Evolutionary conservation across 2,329 filamentous ascomycete species (phyloP).

Genomic region (Arthrobotrys iridis): DNA sequence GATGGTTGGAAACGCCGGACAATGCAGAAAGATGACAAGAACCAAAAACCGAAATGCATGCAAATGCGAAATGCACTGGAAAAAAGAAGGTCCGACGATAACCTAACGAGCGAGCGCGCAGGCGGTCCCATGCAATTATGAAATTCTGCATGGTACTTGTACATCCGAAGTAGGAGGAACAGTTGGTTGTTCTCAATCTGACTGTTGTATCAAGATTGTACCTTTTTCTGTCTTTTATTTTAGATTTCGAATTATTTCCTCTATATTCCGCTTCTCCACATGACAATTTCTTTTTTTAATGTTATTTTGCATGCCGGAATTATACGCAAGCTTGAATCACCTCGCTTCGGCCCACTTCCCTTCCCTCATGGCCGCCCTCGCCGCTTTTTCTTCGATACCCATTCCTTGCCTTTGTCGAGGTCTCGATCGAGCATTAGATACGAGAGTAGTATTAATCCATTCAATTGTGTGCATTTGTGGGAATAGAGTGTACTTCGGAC

Average conservation of each 20-base stretch:
- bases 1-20: conserved; percentile 39
- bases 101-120: conserved; percentile 53
- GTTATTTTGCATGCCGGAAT: conserved; percentile 14
- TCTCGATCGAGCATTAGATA: conserved; percentile 28
- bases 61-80: conserved; percentile 50
- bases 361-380: conserved; percentile 32
- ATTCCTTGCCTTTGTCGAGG: neutral
- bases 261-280: neutral
- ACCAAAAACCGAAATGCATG: conserved; percentile 24
- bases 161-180: conserved; percentile 45
- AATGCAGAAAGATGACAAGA: conserved; percentile 6
- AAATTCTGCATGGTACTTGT: conserved; percentile 36
- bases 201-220: conserved; percentile 3
- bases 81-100: conserved; percentile 55
- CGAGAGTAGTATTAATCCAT: conserved; percentile 14
- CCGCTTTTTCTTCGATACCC: conserved; percentile 14
- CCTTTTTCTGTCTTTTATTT: conserved; percentile 8
- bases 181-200: conserved; percentile 13
- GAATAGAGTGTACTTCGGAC: too few species aligned
- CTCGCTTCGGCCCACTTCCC: conserved; percentile 51
- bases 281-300: conserved; percentile 1
- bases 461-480: neutral
- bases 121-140: conserved; percentile 45
- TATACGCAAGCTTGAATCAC: conserved; percentile 22
- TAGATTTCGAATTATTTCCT: conserved; percentile 21